Conservation (phyloP, 495 filamentous ascomycete species). For the Penicillium bovifimosum region DNA sequence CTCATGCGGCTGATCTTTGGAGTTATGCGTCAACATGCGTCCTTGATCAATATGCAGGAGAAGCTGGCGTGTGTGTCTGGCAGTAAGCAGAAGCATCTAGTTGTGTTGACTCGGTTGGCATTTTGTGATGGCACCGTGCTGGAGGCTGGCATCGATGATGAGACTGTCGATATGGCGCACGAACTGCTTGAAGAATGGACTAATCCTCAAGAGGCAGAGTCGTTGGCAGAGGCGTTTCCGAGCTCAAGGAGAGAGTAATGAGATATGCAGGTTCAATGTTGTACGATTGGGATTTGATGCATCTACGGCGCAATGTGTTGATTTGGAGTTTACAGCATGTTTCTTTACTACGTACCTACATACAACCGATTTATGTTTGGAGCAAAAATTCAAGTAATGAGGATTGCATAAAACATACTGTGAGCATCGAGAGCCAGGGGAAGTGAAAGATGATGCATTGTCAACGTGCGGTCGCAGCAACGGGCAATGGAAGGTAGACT, state of each 20-base stretch:
- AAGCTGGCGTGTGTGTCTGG: slow-evolving; percentile 54
- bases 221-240: slow-evolving; percentile 52
- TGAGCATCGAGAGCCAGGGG: no score
- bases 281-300: neutral
- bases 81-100: slow-evolving; percentile 60
- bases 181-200: slow-evolving; percentile 58
- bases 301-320: neutral
- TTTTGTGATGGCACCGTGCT: slow-evolving; percentile 58
- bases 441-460: no score
- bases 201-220: slow-evolving; percentile 67
- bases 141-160: slow-evolving; percentile 62
- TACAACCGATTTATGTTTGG: neutral
- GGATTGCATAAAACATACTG: no score
- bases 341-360: neutral
- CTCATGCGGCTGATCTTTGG: slow-evolving; percentile 57
- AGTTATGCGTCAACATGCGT: slow-evolving; percentile 46
- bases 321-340: neutral
- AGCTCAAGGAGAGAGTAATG: slow-evolving; percentile 33
- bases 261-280: neutral
- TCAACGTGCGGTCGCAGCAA: no score
- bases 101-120: slow-evolving; percentile 60
- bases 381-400: no score
- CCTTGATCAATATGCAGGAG: slow-evolving; percentile 47
- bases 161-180: slow-evolving; percentile 61
- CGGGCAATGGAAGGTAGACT: no score